Conservation (phyloP, 768 basidiomycete species). For the Macrolepiota albuminosa region DNA sequence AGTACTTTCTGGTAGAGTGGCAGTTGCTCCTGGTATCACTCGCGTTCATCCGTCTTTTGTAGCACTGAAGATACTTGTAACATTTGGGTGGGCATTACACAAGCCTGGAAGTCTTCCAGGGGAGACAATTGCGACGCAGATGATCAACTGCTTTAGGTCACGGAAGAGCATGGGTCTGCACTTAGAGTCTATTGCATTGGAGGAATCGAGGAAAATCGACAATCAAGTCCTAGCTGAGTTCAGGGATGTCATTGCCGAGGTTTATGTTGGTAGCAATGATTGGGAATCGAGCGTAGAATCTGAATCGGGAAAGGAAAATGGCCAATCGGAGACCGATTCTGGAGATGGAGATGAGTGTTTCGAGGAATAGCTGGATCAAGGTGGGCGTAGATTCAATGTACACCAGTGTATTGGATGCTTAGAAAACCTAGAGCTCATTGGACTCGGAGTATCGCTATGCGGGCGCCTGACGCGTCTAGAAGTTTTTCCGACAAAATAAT, state of each 20-base stretch:
- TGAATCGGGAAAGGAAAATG: background rate
- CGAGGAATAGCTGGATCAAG: background rate
- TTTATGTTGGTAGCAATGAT: background rate
- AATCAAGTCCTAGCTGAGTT: background rate
- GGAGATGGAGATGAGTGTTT: background rate
- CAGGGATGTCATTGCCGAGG: background rate
- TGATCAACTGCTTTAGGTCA: background rate
- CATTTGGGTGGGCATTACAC: background rate
- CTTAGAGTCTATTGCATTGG: background rate
- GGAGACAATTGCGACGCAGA: background rate
- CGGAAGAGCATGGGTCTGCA: background rate
- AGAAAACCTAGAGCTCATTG: background rate
- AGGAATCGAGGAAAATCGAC: background rate
- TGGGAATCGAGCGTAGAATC: background rate
- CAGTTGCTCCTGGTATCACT: no score
- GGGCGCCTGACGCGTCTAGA: no score
- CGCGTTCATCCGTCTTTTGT: background rate
- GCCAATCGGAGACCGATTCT: background rate
- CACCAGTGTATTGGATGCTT: background rate
- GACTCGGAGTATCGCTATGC: background rate
- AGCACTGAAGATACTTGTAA: background rate
- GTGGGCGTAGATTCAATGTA: background rate
- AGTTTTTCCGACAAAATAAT: background rate
- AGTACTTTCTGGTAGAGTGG: background rate
- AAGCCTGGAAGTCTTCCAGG: background rate